A percentile compares a stretch with the other conserved stretches of the same genome.
These are phyloP conservation scores for Inga laurina DNA, from an alignment of 306 rosid species.

Conservation along the genomic window DNA sequence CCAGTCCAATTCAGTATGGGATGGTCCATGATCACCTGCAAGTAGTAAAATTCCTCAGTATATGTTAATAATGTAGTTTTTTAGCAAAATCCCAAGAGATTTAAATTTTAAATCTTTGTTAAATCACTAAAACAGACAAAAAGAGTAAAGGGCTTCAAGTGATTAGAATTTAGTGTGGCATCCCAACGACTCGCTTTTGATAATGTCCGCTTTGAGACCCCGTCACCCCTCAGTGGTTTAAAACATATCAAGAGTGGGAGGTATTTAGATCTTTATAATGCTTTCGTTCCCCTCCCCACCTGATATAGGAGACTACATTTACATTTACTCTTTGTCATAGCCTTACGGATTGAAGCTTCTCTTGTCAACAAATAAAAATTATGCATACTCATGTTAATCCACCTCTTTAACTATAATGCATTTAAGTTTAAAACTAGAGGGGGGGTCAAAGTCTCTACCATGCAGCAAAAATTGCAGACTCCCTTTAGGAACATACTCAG, in stretches of 20 bases:
- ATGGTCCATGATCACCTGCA: slow-evolving; percentile 71
- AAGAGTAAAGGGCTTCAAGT: not conserved
- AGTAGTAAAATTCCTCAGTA: not conserved
- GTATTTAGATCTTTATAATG: too few species aligned
- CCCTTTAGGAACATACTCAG: slow-evolving; percentile 66
- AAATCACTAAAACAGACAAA: not conserved
- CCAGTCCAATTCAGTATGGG: slow-evolving; percentile 67
- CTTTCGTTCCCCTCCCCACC: too few species aligned
- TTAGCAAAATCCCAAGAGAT: not conserved
- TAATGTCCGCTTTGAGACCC: too few species aligned
- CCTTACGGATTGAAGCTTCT: not conserved
- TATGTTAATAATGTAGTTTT: not conserved
- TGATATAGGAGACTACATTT: too few species aligned
- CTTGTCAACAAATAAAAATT: not conserved
- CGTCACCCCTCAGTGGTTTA: too few species aligned
- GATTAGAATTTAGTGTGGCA: not conserved
- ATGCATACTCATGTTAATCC: not conserved
- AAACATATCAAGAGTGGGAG: too few species aligned
- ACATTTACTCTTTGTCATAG: not conserved
- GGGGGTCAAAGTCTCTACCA: slow-evolving; percentile 38
- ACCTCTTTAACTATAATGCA: not conserved
- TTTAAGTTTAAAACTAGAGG: not conserved
- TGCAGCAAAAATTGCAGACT: slow-evolving; percentile 61
- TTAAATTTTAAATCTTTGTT: not conserved
- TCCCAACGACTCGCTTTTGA: too few species aligned